Evolutionary conservation across 306 rosid genomes (phyloP), one percentile per base, ranked within the genome.

Genomic region (Abrus pulchellus): DNA sequence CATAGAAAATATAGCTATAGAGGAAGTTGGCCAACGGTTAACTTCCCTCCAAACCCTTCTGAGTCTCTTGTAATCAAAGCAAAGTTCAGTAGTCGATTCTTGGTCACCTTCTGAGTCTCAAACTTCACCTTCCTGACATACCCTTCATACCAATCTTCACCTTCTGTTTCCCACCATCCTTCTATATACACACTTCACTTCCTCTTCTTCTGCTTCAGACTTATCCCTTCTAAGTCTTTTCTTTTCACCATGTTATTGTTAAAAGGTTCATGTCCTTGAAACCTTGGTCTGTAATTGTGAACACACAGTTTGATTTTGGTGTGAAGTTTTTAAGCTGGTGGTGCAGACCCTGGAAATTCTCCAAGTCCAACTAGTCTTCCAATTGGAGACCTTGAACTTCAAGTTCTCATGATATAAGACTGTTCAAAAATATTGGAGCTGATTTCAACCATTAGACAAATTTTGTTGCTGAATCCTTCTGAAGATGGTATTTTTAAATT

Each of bases 1-100:
- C 30, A 82, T 84, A 90, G 80, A 86, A 88, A 86, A 74, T 84
- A 83, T 64, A 86, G 84, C 81, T 65, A 68, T 55, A 61, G 85
- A 75, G 57, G 90, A 91, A 83, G 93, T 94, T 92, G 97, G 94
- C 98, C 88, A 92, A 87, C 94, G 83, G 97, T 91, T 93, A 82
- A 80, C 89, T 81, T 91, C 88, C 90, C 86, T 83, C 90, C 92
- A 71, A 88, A 84, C 87, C 87, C 80, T 80, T 87, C 62, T 68
- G 88, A 88, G 89, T 94, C 92, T 29, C 97, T 94, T 94, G 62
- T 80, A 84, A 87, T 86, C 91, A 85, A 92, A 94, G 97, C 88
- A 87, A 89, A 86, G 83, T 78, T 75, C 59, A 12, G 7, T 5
- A 30, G 80, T 81, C 56, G 85, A 84, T 90, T 91, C 82, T 88